Evolutionary conservation across 768 basidiomycete species (phyloP).

Genomic region (Lanmaoa rubissima): DNA sequence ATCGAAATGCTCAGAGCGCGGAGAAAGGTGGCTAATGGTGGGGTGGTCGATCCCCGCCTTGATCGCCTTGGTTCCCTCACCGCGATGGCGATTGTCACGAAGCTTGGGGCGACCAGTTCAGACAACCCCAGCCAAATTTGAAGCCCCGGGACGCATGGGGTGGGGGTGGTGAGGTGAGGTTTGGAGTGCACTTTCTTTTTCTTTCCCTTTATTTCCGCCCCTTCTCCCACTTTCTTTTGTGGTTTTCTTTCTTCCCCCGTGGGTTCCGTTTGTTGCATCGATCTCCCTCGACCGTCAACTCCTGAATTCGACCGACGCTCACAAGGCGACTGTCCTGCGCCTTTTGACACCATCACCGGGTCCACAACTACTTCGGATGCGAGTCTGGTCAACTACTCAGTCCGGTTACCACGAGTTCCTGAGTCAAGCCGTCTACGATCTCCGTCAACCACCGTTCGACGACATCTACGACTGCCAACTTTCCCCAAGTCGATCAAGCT

Average conservation of each 20-base stretch:
- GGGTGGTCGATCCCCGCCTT: background rate
- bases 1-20: conserved; percentile 6
- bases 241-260: background rate
- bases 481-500: background rate
- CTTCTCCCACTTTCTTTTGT: background rate
- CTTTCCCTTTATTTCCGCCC: background rate
- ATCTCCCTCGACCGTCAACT: background rate
- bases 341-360: background rate
- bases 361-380: background rate
- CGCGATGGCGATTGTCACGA: background rate
- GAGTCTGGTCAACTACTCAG: background rate
- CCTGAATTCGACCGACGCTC: background rate
- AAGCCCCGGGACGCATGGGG: background rate
- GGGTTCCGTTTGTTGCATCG: background rate
- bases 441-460: background rate
- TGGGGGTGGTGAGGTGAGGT: background rate
- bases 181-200: background rate
- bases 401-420: background rate
- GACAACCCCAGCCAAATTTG: background rate
- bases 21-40: conserved; percentile 2
- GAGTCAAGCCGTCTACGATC: background rate
- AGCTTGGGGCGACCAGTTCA: background rate
- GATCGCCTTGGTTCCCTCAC: background rate
- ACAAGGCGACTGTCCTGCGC: background rate
- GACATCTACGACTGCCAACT: background rate